phyloP scores from a whole-genome alignment of 139 green algal species.

The Chlamydomonas eustigma region DNA sequence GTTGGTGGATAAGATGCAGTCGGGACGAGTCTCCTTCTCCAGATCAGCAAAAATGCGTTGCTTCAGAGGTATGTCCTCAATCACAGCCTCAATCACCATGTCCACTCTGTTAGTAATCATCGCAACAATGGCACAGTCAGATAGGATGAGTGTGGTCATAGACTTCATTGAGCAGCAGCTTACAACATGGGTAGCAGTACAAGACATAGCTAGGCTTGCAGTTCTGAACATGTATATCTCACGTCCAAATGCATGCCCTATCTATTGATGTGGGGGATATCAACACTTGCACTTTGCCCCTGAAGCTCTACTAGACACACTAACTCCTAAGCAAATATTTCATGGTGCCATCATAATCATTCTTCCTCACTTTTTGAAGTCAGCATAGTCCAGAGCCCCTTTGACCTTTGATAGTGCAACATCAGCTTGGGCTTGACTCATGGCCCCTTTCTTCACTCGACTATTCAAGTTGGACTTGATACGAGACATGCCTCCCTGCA shows the following conservation, averaged over 20 bases:
- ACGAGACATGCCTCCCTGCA: constrained; percentile 76
- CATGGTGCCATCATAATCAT: too few species aligned
- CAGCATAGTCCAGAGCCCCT: constrained; percentile 75
- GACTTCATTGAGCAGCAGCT: too few species aligned
- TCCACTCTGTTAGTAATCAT: constrained; percentile 62
- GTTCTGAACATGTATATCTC: too few species aligned
- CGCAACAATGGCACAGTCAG: neutral
- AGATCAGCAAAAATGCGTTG: constrained; percentile 80
- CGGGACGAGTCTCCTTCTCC: constrained; percentile 61
- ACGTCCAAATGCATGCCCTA: too few species aligned
- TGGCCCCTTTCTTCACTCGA: constrained; percentile 84
- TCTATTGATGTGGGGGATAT: too few species aligned
- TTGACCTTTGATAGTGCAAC: constrained; percentile 60
- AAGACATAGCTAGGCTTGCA: too few species aligned
- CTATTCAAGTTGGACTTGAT: constrained; percentile 84
- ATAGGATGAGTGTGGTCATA: too few species aligned
- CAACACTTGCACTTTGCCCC: too few species aligned
- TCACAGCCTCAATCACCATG: constrained; percentile 97
- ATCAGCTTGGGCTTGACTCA: constrained; percentile 47
- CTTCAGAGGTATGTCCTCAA: constrained; percentile 94
- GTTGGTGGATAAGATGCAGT: constrained; percentile 96
- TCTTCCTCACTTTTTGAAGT: constrained; percentile 52
- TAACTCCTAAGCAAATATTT: too few species aligned
- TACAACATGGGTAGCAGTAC: neutral
- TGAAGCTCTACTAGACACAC: too few species aligned